phyloP scores from a whole-genome alignment of 768 basidiomycete species.

The Hygrophoropsis aurantiaca region DNA sequence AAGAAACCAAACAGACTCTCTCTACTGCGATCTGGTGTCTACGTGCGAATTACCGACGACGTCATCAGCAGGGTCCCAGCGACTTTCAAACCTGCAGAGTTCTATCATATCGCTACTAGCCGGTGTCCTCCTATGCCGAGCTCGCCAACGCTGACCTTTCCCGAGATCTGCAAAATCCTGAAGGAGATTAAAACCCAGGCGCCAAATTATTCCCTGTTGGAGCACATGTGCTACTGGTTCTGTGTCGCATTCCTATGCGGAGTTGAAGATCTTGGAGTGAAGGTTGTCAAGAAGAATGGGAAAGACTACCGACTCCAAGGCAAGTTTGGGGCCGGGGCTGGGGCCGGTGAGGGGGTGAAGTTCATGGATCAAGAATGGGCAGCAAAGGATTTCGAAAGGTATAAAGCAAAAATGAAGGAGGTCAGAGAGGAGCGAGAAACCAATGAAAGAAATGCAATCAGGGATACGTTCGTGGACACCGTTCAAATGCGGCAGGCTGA shows the following conservation, averaged over 20 bases:
- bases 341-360: background rate
- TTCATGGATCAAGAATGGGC: background rate
- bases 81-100: background rate
- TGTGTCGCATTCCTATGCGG: slow-evolving; percentile 2
- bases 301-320: background rate
- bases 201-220: slow-evolving; percentile 2
- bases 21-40: background rate
- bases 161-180: background rate
- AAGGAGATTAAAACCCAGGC: background rate
- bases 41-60: slow-evolving; percentile 1
- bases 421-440: background rate
- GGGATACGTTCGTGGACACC: background rate
- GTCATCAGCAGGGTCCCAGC: background rate
- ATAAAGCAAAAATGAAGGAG: background rate
- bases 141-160: slow-evolving; percentile 3
- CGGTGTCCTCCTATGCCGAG: background rate
- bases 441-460: background rate
- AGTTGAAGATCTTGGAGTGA: background rate
- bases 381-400: background rate
- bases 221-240: slow-evolving; percentile 8
- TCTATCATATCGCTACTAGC: slow-evolving; percentile 2
- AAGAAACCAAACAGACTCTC: background rate
- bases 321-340: background rate
- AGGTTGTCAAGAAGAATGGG: background rate
- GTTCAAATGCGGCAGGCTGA: slow-evolving; percentile 1